Conservation (phyloP, 2,329 filamentous ascomycete species). For the Trichophyton verrucosum region DNA sequence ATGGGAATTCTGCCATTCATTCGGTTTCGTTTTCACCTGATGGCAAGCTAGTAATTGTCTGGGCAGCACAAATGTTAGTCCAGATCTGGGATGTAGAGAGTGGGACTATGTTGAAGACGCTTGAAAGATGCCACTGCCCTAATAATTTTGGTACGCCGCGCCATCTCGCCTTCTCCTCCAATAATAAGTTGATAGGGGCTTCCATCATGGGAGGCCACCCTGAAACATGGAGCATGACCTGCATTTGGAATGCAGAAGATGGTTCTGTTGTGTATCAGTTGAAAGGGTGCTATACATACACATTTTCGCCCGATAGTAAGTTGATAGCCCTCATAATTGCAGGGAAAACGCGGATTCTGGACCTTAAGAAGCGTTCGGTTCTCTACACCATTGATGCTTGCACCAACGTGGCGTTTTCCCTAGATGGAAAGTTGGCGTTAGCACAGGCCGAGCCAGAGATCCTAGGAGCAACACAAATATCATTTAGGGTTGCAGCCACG, state of each 20-base stretch:
- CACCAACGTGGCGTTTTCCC: neutral
- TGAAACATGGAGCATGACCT: neutral
- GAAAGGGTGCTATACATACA: neutral
- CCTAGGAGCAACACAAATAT: neutral
- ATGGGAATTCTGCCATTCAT: neutral
- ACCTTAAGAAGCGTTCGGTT: neutral
- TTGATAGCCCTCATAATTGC: neutral
- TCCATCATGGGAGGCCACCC: too few species aligned
- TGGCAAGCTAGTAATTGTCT: neutral
- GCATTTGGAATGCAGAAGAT: neutral
- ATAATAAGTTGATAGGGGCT: neutral
- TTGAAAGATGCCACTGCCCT: neutral
- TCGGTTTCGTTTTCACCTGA: neutral
- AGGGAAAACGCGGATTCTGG: neutral
- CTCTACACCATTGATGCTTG: neutral
- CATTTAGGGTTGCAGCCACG: neutral
- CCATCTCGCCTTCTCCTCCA: neutral
- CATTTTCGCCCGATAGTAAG: neutral
- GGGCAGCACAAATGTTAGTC: neutral
- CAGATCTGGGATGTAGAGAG: neutral
- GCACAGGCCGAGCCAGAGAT: too few species aligned
- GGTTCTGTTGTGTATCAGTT: neutral
- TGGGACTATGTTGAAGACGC: neutral
- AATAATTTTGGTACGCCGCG: neutral
- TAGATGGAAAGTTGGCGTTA: neutral